Conservation (phyloP, 257 asterid genomes). For the Paraleonurus japonicus region DNA sequence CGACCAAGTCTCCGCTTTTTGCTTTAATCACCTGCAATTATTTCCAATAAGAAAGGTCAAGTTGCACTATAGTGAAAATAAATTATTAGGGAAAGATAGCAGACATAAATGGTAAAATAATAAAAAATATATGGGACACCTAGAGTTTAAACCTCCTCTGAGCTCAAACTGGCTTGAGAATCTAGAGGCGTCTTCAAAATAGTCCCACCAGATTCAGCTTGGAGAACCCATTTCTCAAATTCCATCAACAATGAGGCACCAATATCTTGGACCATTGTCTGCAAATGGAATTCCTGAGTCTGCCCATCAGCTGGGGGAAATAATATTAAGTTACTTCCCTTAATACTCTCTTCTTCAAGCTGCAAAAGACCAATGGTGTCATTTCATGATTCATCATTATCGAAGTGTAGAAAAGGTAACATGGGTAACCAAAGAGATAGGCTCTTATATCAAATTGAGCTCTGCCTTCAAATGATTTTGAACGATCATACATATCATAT, state of each 20-base stretch:
- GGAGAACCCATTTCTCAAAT: slow-evolving; percentile 95
- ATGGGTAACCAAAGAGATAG: not conserved
- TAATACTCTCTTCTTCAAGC: slow-evolving; percentile 83
- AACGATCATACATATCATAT: not conserved
- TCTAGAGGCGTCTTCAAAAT: slow-evolving; percentile 95
- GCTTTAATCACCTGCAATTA: slow-evolving; percentile 90
- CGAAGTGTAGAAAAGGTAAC: not conserved
- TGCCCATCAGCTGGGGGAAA: slow-evolving; percentile 96
- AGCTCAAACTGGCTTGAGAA: slow-evolving; percentile 98
- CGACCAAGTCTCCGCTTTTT: slow-evolving; percentile 93
- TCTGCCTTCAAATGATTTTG: not conserved
- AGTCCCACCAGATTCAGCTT: slow-evolving; percentile 92
- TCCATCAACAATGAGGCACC: slow-evolving; percentile 95
- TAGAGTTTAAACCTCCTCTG: slow-evolving; percentile 97
- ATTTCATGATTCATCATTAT: slow-evolving; percentile 18
- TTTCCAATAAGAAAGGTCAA: slow-evolving; percentile 28
- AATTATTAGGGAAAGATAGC: slow-evolving; percentile 13
- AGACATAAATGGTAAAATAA: slow-evolving; percentile 25
- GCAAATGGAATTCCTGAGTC: slow-evolving; percentile 93
- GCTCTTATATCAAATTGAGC: not conserved
- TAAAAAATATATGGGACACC: slow-evolving; percentile 63
- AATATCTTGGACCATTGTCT: slow-evolving; percentile 96
- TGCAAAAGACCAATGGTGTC: slow-evolving; percentile 37
- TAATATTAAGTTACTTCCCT: slow-evolving; percentile 74
- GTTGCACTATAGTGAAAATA: slow-evolving; percentile 14